phyloP scores from a whole-genome alignment of 116 monocot species.

The Phalaenopsis hybrid region DNA sequence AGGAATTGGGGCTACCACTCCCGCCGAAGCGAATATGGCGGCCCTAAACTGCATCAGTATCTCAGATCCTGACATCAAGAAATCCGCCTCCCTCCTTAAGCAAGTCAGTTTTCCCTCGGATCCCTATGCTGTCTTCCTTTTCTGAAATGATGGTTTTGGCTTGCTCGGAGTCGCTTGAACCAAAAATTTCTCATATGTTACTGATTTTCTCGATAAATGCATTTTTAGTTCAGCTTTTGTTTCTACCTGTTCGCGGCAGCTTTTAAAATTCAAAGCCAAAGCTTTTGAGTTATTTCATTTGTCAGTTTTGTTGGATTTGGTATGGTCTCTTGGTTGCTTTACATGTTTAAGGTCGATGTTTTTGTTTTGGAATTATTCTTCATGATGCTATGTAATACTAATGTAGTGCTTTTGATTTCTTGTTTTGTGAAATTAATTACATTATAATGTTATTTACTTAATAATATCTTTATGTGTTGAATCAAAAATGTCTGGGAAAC shows the following conservation, averaged over 20 bases:
- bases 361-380: neutral
- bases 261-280: neutral
- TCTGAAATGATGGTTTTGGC: neutral
- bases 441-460: neutral
- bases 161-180: too few relatives aligned
- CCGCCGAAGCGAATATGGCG: slow-evolving; percentile 4
- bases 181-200: neutral
- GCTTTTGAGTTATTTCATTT: neutral
- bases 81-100: slow-evolving; percentile 17
- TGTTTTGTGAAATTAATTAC: neutral
- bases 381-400: neutral
- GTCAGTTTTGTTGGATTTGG: neutral
- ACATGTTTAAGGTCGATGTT: neutral
- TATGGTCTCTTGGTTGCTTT: neutral
- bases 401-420: neutral
- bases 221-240: neutral
- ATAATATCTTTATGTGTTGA: neutral
- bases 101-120: slow-evolving; percentile 5
- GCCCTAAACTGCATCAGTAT: slow-evolving; percentile 19
- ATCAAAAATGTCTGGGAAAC: too few relatives aligned
- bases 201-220: neutral
- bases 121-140: neutral
- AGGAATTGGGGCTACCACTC: neutral
- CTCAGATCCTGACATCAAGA: slow-evolving; percentile 12
- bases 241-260: neutral